Percentiles rank a stretch among this genome's conserved stretches.
phyloP scores from a whole-genome alignment of 306 rosid species.

The Vigna reflexopilosa region DNA sequence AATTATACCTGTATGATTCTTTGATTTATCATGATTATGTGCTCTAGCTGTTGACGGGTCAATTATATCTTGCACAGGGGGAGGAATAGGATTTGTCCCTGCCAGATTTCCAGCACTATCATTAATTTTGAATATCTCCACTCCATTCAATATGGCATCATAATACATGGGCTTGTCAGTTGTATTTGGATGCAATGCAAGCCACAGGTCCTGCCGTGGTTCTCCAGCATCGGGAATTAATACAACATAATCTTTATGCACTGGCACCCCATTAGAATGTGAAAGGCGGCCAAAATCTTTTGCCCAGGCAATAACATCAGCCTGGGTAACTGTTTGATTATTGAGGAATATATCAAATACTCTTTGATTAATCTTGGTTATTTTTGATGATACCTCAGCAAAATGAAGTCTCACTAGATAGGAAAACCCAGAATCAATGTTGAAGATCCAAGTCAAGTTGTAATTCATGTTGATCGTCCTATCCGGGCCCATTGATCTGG shows the following conservation, averaged over 20 bases:
- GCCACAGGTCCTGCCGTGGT: constrained; percentile 86
- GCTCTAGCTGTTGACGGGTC: constrained; percentile 61
- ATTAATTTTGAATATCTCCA: constrained; percentile 85
- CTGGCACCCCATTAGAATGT: constrained; percentile 58
- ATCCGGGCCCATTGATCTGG: constrained; percentile 90
- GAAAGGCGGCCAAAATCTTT: background rate
- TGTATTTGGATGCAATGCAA: constrained; percentile 70
- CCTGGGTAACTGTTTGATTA: constrained; percentile 70
- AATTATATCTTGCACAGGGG: constrained; percentile 54
- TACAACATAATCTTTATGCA: constrained; percentile 68
- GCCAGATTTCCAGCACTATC: constrained; percentile 69
- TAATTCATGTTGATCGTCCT: constrained; percentile 56
- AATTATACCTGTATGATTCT: constrained; percentile 62
- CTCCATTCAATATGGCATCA: constrained; percentile 78
- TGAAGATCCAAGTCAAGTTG: constrained; percentile 88
- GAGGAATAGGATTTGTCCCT: constrained; percentile 79
- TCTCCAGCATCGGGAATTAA: constrained; percentile 55
- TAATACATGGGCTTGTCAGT: constrained; percentile 30
- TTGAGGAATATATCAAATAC: constrained; percentile 69
- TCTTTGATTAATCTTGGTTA: constrained; percentile 61
- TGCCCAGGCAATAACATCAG: constrained; percentile 67
- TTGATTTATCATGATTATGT: constrained; percentile 56
- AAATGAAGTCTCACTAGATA: constrained; percentile 95
- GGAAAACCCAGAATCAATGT: constrained; percentile 76
- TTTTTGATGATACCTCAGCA: constrained; percentile 64